Base-by-base conservation (phyloP, 148 eudicot genomes). In the Chenopodium formosanum region DNA sequence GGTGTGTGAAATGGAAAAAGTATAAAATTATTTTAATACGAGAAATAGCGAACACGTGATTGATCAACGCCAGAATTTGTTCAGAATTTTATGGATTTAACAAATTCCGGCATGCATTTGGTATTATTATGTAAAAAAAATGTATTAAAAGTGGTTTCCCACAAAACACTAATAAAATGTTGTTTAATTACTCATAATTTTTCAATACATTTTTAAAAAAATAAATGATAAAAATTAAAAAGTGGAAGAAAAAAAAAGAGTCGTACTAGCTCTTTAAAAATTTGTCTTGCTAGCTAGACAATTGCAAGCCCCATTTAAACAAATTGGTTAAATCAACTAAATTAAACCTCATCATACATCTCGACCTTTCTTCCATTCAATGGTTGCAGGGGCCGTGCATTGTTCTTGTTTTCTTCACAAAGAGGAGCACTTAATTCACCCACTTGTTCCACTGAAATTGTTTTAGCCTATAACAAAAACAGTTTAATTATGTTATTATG, bases 381-480 rank as follows among this genome's bases (percentile, higher is more conserved):
- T 29, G 87, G 89, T 72, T 94, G 98, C 14, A 77, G 74, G 1
- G 94, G 92, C 84, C 98, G 88, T 16, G 89, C 86, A 72, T 94
- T 91, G 68, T 75, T 81, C 89, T 91, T 90, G 87, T 86, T 85
- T 20, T 73, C 79, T 34, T 23, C 19, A 34, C 77, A 82, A 48
- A 91, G 80, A 23, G 95, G 92, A 63, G 91, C 92, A 60, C 46
- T 85, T 16, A 87, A 67, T 37, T 82, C 88, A 0, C 64, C 73
- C n/a, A 85, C 27, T 75, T 87, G 97, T 66, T 76, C 90, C 53
- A 31, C 82, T 9, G 95, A 89, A 29, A 93, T 86, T 17, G 90
- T 64, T 83, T 90, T 88, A 66, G 85, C 92, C 86, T 84, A 62
- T 68, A 40, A 44, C 66, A 50, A 27, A 27, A 7, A 56, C 17